Percentiles rank a stretch among this genome's conserved stretches.
These are phyloP conservation scores for Triticum monococcum DNA, from an alignment of 176 grass and related monocot genomes.

Conservation along the genomic window DNA sequence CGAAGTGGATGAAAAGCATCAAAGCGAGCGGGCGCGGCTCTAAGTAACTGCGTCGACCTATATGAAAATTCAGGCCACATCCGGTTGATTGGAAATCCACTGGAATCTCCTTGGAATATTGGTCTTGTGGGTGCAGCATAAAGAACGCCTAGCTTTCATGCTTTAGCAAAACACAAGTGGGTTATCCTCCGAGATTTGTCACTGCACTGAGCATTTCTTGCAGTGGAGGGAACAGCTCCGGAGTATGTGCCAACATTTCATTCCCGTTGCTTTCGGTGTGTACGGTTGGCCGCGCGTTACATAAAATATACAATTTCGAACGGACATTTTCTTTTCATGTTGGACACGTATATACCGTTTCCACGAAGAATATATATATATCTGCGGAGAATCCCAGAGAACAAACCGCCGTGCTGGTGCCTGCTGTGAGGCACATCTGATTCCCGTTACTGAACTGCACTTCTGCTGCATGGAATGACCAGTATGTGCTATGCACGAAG, in stretches of 20 bases:
- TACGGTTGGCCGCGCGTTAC: not conserved
- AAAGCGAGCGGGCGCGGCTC: not conserved
- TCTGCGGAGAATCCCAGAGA: not conserved
- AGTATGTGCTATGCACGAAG: not conserved
- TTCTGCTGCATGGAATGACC: not conserved
- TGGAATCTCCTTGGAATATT: conserved; percentile 13
- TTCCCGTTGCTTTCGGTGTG: not conserved
- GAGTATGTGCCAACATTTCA: not conserved
- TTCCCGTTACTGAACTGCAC: not conserved
- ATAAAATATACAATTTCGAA: not conserved
- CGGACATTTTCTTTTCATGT: not conserved
- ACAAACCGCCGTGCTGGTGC: not conserved
- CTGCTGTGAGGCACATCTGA: not conserved
- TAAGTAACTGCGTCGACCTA: not conserved
- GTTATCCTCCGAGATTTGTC: not conserved
- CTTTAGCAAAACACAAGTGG: conserved; percentile 15
- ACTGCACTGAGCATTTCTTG: not conserved
- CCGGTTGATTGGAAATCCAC: conserved; percentile 1
- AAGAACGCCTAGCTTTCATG: conserved; percentile 15
- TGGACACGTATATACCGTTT: not conserved
- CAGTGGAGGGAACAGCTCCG: not conserved
- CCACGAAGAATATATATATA: too few species aligned
- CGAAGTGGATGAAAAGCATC: not conserved
- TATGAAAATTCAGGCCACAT: not conserved
- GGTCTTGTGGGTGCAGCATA: not conserved